Conservation (phyloP, 768 basidiomycete genomes). For the Saitozyma podzolica region DNA sequence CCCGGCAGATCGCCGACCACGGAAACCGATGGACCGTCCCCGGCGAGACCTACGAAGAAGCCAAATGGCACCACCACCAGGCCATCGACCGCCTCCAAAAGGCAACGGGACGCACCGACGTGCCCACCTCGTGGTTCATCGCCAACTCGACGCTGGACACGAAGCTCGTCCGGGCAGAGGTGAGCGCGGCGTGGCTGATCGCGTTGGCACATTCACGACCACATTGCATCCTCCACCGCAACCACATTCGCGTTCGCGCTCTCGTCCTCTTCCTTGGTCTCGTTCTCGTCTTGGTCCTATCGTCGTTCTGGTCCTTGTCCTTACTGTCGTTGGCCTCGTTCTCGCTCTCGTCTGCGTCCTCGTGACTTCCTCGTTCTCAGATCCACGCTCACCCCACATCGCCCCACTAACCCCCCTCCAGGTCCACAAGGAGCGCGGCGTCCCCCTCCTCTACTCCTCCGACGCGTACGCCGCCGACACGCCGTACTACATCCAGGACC, state of each 20-base stretch:
- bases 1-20: constrained; percentile 26
- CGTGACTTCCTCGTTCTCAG: too few relatives aligned
- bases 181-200: background rate
- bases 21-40: constrained; percentile 37
- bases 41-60: constrained; percentile 13
- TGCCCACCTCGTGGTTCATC: background rate
- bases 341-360: too few relatives aligned
- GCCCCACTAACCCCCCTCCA: too few relatives aligned
- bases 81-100: background rate
- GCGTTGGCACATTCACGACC: constrained; percentile 12
- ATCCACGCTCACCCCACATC: too few relatives aligned
- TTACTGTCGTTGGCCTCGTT: too few relatives aligned
- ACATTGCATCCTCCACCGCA: constrained; percentile 11
- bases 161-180: too few relatives aligned
- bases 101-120: background rate
- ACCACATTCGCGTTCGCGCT: too few relatives aligned
- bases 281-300: too few relatives aligned
- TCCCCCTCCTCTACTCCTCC: constrained; percentile 5
- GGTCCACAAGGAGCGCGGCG: constrained; percentile 7
- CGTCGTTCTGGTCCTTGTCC: too few relatives aligned
- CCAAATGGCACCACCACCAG: constrained; percentile 4
- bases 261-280: too few relatives aligned
- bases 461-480: constrained; percentile 6
- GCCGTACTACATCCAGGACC: constrained; percentile 6
- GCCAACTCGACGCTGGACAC: too few relatives aligned